Base-by-base conservation (phyloP, 208 protist genomes). In the Angomonas desouzai region DNA sequence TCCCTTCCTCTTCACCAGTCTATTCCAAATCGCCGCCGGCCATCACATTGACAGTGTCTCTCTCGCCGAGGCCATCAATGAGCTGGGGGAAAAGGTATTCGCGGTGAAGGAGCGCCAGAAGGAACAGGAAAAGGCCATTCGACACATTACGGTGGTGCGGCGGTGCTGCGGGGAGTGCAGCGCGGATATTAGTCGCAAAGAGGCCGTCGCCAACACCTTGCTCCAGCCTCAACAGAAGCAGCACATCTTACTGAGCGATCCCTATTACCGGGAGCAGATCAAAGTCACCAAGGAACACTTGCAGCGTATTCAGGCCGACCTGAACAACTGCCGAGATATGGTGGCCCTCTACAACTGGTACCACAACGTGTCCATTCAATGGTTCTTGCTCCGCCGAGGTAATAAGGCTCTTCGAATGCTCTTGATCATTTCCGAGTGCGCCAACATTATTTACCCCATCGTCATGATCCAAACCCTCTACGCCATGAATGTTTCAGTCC, bases 111-210 rank as follows among this genome's bases (percentile, higher is more conserved):
- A 59, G 25, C 58, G 48, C 38, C 57, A 79, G 33, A 27, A 77
- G 38, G 72, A 85, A 11, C 70, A 88, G 60, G 78, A 89, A n/a
- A 65, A 76, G 22, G 81, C 91, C n/a, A n/a, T 94, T 16, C 64
- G 78, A 28, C 80, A 73, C 71, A 89, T 92, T 64, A 92, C 85
- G 18, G 79, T 74, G 33, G 76, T 85, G 20, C 77, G 89, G 10
- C 89, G 85, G 38, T 92, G 83, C 77, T 92, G 91, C 67, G 85
- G 80, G 25, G 85, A 92, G 74, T 94, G 85, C 64, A 79, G 85
- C 45, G 77, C 76, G 16, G 89, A 94, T 27, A 76, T 89, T 9
- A 75, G 70, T 9, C 80, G 89, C 11, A 80, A 85, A 38, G 83
- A 91, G 61, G 71, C 77, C 18, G 68, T 94, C 34, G 85, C 87